Evolutionary conservation across 2,329 filamentous ascomycete species (phyloP).

Genomic region (Ascochyta clinopodiicola): DNA sequence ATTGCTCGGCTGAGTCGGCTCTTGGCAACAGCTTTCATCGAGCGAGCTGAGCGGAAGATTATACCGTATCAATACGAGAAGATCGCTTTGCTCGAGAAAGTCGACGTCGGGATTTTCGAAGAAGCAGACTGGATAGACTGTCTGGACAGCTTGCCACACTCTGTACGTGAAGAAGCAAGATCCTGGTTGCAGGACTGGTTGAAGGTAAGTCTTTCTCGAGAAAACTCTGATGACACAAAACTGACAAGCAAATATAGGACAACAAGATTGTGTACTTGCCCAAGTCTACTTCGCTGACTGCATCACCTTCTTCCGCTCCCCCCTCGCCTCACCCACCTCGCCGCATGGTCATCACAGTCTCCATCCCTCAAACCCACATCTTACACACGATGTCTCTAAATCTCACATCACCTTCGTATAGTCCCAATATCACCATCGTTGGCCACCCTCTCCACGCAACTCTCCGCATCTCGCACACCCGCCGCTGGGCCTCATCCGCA

Average conservation of each 20-base stretch:
- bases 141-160: slow-evolving; percentile 58
- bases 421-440: slow-evolving; percentile 56
- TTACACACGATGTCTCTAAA: slow-evolving; percentile 79
- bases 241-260: slow-evolving; percentile 29
- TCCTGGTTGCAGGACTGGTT: slow-evolving; percentile 66
- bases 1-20: slow-evolving; percentile 58
- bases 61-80: slow-evolving; percentile 60
- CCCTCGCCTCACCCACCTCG: slow-evolving; percentile 53
- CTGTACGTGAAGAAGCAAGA: slow-evolving; percentile 52
- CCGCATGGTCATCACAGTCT: slow-evolving; percentile 85
- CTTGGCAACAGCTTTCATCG: slow-evolving; percentile 58
- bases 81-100: slow-evolving; percentile 60
- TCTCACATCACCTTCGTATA: slow-evolving; percentile 50
- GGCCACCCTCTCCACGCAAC: slow-evolving; percentile 71
- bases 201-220: slow-evolving; percentile 48
- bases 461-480: slow-evolving; percentile 64
- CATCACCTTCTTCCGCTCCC: slow-evolving; percentile 25
- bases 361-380: slow-evolving; percentile 82
- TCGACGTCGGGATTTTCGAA: slow-evolving; percentile 60
- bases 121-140: slow-evolving; percentile 62
- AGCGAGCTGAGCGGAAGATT: slow-evolving; percentile 54
- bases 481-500: slow-evolving; percentile 55
- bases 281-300: slow-evolving; percentile 7
- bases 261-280: slow-evolving; percentile 35
- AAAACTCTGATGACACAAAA: background rate